Base-by-base conservation (phyloP, 2,329 filamentous ascomycete species). In the Biscogniauxia mediterranea region DNA sequence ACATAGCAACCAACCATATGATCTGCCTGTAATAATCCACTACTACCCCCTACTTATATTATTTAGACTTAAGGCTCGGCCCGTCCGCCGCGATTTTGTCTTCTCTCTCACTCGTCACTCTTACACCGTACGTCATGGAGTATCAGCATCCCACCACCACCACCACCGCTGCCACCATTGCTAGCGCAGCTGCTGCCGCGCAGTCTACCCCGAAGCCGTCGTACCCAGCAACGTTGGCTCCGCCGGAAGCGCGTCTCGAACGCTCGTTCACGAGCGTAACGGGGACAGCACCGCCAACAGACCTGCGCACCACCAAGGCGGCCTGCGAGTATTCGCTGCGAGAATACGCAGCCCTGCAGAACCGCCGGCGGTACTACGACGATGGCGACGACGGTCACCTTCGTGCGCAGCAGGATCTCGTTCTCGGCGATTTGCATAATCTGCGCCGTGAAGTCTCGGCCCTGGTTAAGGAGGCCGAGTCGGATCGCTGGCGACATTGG, bases 401-500 rank as follows among this genome's bases (percentile, higher is more conserved):
- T 53, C 74, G 78, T 6, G 64, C 67, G 5, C 81, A 83, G 68
- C 76, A 77, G 5, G 75, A 70, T 26, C 64, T 78, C 7, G 75
- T 80, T n/a, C 64, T 82, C 9, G 73, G 71, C 19, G 80, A 84
- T 56, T 66, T 86, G 62, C 76, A 74, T 50, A 70, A 68, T 0
- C 68, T 86, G 64, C 74, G 81, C 20, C 72, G 74, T 21, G 77
- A 81, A 62, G 76, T 85, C 2, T 72, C 76, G 4, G 72, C 72
- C 2, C 66, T 84, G 52, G 75, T 77, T 38, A 80, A 76, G 65
- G 72, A 70, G 11, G 80, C 78, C 0, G 81, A 85, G 70, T 74
- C 75, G 38, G 77, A 80, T 52, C 77, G 84, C 42, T 85, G 83
- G 81, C 77, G 82, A 54, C 77, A 77, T 63, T 84, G 82, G 79